Evolutionary conservation across 805 yeast species (phyloP).

Genomic region (Tetrapisispora fleetii): DNA sequence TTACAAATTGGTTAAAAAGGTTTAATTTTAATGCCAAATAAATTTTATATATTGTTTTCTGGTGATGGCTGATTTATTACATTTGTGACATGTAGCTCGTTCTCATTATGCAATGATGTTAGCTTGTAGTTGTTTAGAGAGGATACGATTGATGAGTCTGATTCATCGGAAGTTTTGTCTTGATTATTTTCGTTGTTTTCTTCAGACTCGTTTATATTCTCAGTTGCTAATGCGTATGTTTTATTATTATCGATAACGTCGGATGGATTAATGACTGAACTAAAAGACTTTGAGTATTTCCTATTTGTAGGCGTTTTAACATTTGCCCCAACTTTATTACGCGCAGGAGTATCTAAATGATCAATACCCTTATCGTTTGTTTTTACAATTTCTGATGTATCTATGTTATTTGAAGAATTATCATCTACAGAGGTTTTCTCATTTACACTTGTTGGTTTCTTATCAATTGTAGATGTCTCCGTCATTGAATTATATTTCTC

Average conservation of each 20-base stretch:
- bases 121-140: background rate
- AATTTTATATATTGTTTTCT: background rate
- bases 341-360: background rate
- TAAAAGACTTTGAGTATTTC: constrained; percentile 27
- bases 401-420: background rate
- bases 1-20: too few species aligned
- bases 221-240: constrained; percentile 12
- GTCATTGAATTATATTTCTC: background rate
- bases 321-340: constrained; percentile 1
- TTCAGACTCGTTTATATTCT: constrained; percentile 24
- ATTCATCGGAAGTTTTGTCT: constrained; percentile 4
- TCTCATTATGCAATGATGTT: background rate
- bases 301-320: constrained; percentile 13
- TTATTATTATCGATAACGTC: constrained; percentile 24
- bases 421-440: background rate
- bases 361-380: background rate
- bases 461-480: background rate
- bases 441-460: background rate
- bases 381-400: background rate
- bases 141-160: background rate
- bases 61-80: background rate
- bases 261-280: constrained; percentile 24
- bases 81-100: background rate
- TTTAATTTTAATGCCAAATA: too few species aligned
- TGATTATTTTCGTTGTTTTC: constrained; percentile 25